These are phyloP conservation scores for Cystobasidium tubakii DNA, from an alignment of 768 basidiomycete genomes.

Conservation along the genomic window DNA sequence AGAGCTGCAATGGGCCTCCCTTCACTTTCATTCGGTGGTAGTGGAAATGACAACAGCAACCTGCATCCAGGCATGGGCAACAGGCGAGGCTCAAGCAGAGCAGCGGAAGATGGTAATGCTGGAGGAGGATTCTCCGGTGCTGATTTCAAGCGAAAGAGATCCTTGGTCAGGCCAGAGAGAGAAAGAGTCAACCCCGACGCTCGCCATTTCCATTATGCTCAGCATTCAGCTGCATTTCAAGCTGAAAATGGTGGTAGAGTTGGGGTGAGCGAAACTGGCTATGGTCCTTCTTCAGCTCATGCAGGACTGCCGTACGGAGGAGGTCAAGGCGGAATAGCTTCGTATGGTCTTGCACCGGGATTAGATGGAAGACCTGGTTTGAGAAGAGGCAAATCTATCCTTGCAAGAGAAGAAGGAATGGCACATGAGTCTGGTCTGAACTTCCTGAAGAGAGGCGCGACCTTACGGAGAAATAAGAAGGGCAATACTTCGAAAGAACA, in stretches of 20 bases:
- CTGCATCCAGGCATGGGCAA: slow-evolving; percentile 28
- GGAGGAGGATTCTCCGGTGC: slow-evolving; percentile 39
- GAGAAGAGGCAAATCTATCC: slow-evolving; percentile 78
- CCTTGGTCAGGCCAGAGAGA: slow-evolving; percentile 81
- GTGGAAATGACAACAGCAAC: neutral
- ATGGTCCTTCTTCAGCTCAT: slow-evolving; percentile 57
- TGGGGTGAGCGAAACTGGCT: slow-evolving; percentile 73
- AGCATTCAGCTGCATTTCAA: slow-evolving; percentile 71
- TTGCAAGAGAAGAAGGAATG: slow-evolving; percentile 82
- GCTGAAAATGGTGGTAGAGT: slow-evolving; percentile 61
- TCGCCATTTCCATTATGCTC: slow-evolving; percentile 88
- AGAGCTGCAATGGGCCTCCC: slow-evolving; percentile 3
- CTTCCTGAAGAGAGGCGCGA: slow-evolving; percentile 80
- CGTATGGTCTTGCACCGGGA: slow-evolving; percentile 40
- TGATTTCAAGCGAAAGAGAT: slow-evolving; percentile 69
- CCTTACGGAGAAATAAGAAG: slow-evolving; percentile 60
- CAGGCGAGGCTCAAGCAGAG: neutral
- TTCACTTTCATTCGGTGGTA: slow-evolving; percentile 9
- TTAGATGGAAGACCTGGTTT: slow-evolving; percentile 51
- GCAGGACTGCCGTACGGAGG: neutral
- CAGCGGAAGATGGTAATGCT: neutral
- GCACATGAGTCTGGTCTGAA: slow-evolving; percentile 78
- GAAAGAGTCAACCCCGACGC: slow-evolving; percentile 94
- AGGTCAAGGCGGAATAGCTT: slow-evolving; percentile 29
- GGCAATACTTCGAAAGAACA: slow-evolving; percentile 46